Evolutionary conservation across 768 basidiomycete genomes (phyloP).

Genomic region (Leccinum subtestaceum): DNA sequence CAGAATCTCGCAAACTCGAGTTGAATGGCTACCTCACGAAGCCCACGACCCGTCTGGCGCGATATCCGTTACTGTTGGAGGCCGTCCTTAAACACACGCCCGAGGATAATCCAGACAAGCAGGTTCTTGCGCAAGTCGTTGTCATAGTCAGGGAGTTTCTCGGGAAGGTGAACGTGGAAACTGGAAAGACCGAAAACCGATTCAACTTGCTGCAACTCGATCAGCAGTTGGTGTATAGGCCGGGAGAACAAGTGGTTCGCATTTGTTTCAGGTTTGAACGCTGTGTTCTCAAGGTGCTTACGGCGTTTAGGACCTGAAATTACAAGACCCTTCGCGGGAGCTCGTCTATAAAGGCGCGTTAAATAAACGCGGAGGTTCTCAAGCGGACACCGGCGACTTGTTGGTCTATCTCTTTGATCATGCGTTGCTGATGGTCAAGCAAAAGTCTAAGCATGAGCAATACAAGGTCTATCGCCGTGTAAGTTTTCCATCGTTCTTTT

Average conservation of each 20-base stretch:
- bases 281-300: not conserved
- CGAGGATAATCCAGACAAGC: slow-evolving; percentile 86
- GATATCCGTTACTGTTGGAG: slow-evolving; percentile 91
- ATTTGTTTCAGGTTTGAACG: not conserved
- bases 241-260: slow-evolving; percentile 86
- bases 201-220: slow-evolving; percentile 95
- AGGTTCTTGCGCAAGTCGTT: slow-evolving; percentile 71
- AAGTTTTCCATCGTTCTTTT: not conserved
- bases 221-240: slow-evolving; percentile 85
- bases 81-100: slow-evolving; percentile 91
- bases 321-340: slow-evolving; percentile 86
- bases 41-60: slow-evolving; percentile 94
- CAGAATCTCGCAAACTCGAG: slow-evolving; percentile 94
- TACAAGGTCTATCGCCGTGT: slow-evolving; percentile 84
- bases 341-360: slow-evolving; percentile 87
- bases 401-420: slow-evolving; percentile 97
- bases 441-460: slow-evolving; percentile 90
- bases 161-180: slow-evolving; percentile 85
- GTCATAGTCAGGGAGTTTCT: slow-evolving; percentile 78
- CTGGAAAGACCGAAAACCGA: slow-evolving; percentile 92
- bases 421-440: slow-evolving; percentile 91
- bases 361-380: slow-evolving; percentile 74
- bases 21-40: slow-evolving; percentile 97
- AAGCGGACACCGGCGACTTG: slow-evolving; percentile 82
- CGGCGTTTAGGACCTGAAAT: slow-evolving; percentile 65